phyloP scores from a whole-genome alignment of 106 monocot species.

The Apostasia shenzhenica region DNA sequence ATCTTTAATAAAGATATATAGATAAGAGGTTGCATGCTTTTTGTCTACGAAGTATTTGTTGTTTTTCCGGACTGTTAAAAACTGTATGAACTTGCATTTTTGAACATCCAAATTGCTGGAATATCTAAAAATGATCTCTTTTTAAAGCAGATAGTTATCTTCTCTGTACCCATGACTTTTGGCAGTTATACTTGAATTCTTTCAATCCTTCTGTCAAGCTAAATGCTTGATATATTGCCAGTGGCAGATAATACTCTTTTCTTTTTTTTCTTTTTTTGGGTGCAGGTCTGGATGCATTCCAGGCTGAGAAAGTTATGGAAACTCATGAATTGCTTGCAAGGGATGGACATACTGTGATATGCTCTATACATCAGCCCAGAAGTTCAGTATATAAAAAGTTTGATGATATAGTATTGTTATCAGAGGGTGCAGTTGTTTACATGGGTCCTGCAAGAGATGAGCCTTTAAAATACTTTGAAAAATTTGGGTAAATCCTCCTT shows the following conservation, averaged over 20 bases:
- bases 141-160: no score
- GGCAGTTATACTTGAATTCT: no score
- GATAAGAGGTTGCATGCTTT: no score
- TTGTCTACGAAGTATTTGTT: no score
- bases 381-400: conserved; percentile 88
- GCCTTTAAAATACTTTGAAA: conserved; percentile 69
- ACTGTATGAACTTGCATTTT: no score
- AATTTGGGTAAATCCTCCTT: conserved; percentile 51
- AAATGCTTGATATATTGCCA: background rate
- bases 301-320: conserved; percentile 98
- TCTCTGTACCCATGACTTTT: no score
- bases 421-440: conserved; percentile 82
- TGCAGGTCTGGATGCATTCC: conserved; percentile 95
- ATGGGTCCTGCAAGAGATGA: conserved; percentile 86
- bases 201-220: no score
- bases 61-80: no score
- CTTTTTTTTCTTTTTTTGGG: background rate
- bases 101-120: no score
- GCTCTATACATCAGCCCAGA: conserved; percentile 98
- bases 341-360: conserved; percentile 97
- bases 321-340: conserved; percentile 80
- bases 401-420: conserved; percentile 90
- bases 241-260: background rate
- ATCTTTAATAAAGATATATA: no score
- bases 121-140: no score